Percentiles rank a stretch among this genome's conserved stretches.
Conservation (phyloP, 1,284 basidiomycete species). For the Cutaneotrichosporon sp. region DNA sequence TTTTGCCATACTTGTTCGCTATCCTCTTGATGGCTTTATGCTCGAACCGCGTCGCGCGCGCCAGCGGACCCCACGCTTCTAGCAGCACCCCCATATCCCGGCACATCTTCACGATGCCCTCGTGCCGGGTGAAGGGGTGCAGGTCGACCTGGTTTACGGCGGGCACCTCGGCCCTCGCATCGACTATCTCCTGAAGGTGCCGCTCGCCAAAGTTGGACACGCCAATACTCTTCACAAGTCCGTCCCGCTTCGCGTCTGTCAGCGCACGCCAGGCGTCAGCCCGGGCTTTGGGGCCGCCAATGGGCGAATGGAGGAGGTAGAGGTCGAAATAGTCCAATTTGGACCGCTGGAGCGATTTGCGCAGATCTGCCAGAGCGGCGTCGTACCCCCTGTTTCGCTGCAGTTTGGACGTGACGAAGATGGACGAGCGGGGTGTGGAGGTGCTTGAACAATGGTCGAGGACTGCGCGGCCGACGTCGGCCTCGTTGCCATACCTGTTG, state of each 20-base stretch:
- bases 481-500: slow-evolving; percentile 59
- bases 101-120: slow-evolving; percentile 51
- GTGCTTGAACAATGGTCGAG: slow-evolving; percentile 41
- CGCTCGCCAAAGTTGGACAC: slow-evolving; percentile 51
- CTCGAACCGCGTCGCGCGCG: slow-evolving; percentile 49
- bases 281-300: slow-evolving; percentile 47
- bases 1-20: slow-evolving; percentile 38
- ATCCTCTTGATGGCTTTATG: slow-evolving; percentile 46
- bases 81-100: slow-evolving; percentile 49
- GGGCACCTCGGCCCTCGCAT: slow-evolving; percentile 36
- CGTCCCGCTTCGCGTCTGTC: slow-evolving; percentile 48
- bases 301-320: slow-evolving; percentile 51
- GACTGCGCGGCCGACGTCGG: slow-evolving; percentile 59
- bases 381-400: slow-evolving; percentile 58
- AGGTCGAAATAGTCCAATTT: slow-evolving; percentile 52
- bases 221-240: slow-evolving; percentile 48
- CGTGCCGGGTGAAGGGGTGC: slow-evolving; percentile 49
- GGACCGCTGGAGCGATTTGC: slow-evolving; percentile 56
- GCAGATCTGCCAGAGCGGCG: slow-evolving; percentile 54
- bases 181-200: slow-evolving; percentile 52
- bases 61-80: slow-evolving; percentile 52
- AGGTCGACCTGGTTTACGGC: slow-evolving; percentile 48
- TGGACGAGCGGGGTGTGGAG: slow-evolving; percentile 53
- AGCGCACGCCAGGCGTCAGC: slow-evolving; percentile 49
- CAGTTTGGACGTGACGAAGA: slow-evolving; percentile 68